phyloP scores from a whole-genome alignment of 192 early-diverging fungal genomes.

The Spinellus fusiger region DNA sequence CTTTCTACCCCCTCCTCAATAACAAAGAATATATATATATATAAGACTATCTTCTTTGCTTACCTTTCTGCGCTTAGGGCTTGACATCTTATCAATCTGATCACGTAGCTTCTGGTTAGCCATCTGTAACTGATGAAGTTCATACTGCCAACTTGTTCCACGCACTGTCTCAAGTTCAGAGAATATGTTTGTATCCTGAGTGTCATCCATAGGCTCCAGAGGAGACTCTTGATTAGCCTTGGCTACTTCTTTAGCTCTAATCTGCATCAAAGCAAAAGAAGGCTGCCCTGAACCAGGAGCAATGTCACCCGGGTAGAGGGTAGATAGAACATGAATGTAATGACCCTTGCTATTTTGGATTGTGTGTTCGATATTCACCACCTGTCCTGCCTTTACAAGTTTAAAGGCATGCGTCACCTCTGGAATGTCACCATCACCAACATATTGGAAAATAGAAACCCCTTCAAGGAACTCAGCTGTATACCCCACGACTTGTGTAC shows the following conservation, averaged over 20 bases:
- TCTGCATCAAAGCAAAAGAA: slow-evolving; percentile 30
- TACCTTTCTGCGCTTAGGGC: slow-evolving; percentile 32
- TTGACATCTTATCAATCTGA: slow-evolving; percentile 38
- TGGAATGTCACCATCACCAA: slow-evolving; percentile 23
- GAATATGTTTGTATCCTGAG: slow-evolving; percentile 37
- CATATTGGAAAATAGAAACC: slow-evolving; percentile 30
- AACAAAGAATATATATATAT: background rate
- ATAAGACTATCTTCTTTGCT: slow-evolving; percentile 1
- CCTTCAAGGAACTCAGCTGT: slow-evolving; percentile 27
- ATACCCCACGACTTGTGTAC: slow-evolving; percentile 14
- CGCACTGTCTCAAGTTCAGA: slow-evolving; percentile 36
- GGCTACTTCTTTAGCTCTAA: background rate
- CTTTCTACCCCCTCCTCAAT: too few species aligned
- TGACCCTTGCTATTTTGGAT: slow-evolving; percentile 35
- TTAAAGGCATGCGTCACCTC: slow-evolving; percentile 27
- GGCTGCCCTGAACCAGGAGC: slow-evolving; percentile 9
- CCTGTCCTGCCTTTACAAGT: slow-evolving; percentile 15
- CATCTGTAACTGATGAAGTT: slow-evolving; percentile 56
- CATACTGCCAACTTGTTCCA: slow-evolving; percentile 54
- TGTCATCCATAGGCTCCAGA: background rate
- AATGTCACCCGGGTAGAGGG: slow-evolving; percentile 35
- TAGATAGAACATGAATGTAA: slow-evolving; percentile 24
- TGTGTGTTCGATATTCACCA: slow-evolving; percentile 23
- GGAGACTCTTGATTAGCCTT: background rate
- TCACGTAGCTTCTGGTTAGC: slow-evolving; percentile 51